Conservation (phyloP, 495 filamentous ascomycete genomes). For the Chaetomium fimeti region DNA sequence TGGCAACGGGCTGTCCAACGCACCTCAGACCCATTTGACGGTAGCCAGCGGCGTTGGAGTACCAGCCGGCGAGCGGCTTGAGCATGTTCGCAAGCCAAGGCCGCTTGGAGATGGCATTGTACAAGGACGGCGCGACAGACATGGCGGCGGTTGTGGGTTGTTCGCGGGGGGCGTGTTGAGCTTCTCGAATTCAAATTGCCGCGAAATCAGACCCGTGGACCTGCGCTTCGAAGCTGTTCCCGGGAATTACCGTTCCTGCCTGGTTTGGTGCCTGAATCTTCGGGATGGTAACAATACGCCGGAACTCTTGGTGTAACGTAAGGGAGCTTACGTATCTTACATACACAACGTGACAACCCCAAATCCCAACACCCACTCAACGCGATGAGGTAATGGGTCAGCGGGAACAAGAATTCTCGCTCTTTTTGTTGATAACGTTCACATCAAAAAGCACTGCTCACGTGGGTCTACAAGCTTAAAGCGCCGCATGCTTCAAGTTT, state of each 20-base stretch:
- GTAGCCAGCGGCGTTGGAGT: conserved; percentile 83
- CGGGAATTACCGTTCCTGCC: conserved; percentile 24
- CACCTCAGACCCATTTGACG: conserved; percentile 89
- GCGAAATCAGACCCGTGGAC: conserved; percentile 19
- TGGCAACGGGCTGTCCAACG: conserved; percentile 30
- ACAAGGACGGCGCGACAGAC: conserved; percentile 65
- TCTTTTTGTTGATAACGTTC: conserved; percentile 4
- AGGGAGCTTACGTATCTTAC: background rate
- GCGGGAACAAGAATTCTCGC: background rate
- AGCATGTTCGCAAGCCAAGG: conserved; percentile 80
- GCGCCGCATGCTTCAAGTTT: background rate
- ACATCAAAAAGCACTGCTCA: background rate
- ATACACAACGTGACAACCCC: conserved; percentile 9
- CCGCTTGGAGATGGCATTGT: conserved; percentile 69
- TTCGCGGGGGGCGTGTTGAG: conserved; percentile 18
- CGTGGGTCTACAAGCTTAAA: conserved; percentile 2
- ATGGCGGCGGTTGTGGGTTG: conserved; percentile 50
- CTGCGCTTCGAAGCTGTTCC: conserved; percentile 15
- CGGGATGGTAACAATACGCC: conserved; percentile 9
- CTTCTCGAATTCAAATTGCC: conserved; percentile 30
- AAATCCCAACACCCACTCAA: background rate
- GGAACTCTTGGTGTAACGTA: conserved; percentile 1
- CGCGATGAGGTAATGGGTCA: conserved; percentile 16
- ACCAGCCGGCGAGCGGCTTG: conserved; percentile 78
- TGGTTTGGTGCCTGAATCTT: conserved; percentile 15